These are phyloP conservation scores for Pyrus pyrifolia DNA, from an alignment of 306 rosid species.

Conservation along the genomic window DNA sequence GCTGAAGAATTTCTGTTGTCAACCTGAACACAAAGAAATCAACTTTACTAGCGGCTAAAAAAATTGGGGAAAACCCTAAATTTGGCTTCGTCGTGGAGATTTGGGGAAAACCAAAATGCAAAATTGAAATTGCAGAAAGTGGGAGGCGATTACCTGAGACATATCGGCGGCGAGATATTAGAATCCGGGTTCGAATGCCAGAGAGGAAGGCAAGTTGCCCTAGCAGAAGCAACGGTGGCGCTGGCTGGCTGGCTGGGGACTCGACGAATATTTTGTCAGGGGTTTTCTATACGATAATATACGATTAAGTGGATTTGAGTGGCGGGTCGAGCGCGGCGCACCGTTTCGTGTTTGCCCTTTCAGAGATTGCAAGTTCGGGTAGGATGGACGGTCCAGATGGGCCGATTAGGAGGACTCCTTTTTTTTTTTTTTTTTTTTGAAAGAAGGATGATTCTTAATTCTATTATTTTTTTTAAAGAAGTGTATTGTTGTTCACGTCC, in stretches of 20 bases:
- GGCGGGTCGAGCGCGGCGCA: background rate
- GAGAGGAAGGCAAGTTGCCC: background rate
- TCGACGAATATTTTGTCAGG: background rate
- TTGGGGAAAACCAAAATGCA: background rate
- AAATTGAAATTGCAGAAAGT: background rate
- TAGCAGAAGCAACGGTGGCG: background rate
- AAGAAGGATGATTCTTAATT: background rate
- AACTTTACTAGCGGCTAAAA: background rate
- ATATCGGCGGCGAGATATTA: slow-evolving; percentile 17
- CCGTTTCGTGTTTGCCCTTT: background rate
- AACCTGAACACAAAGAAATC: slow-evolving; percentile 39
- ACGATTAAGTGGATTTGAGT: background rate
- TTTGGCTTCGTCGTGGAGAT: background rate
- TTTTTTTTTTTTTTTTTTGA: too few species aligned
- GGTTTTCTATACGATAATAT: background rate
- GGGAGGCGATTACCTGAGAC: slow-evolving; percentile 42
- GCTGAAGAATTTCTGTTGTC: slow-evolving; percentile 96
- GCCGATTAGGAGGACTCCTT: background rate
- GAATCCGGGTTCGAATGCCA: background rate
- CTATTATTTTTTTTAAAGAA: too few species aligned
- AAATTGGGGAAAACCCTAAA: slow-evolving; percentile 9
- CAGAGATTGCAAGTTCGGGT: too few species aligned
- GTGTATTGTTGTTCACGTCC: too few species aligned
- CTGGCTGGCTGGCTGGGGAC: background rate
- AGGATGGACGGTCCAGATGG: background rate